phyloP scores from a whole-genome alignment of 179 eudicot genomes.

The Dionaea muscipula region DNA sequence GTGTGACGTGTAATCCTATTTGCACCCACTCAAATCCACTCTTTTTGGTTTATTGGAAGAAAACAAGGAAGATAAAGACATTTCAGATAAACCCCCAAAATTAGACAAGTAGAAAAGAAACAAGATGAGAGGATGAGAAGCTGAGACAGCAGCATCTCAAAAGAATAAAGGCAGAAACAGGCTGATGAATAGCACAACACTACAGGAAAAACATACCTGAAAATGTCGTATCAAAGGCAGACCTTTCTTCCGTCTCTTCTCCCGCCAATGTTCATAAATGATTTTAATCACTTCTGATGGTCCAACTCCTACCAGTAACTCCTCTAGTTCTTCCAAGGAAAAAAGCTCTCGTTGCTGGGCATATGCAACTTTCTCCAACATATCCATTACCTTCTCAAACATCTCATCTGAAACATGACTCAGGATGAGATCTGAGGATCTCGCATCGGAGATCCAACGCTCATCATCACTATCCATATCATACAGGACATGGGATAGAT shows the following conservation, averaged over 20 bases:
- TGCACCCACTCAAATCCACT: too few relatives aligned
- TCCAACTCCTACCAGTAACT: constrained; percentile 38
- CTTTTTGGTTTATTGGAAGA: too few relatives aligned
- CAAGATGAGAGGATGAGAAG: too few relatives aligned
- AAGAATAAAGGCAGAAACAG: too few relatives aligned
- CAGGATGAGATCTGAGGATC: constrained; percentile 14
- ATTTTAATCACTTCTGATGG: constrained; percentile 33
- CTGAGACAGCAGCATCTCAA: too few relatives aligned
- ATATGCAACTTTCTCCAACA: constrained; percentile 72
- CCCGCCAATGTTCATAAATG: constrained; percentile 61
- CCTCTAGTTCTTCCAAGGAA: constrained; percentile 51
- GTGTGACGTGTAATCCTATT: too few relatives aligned
- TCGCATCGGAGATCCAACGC: constrained; percentile 40
- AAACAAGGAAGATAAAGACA: too few relatives aligned
- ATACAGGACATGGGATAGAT: constrained; percentile 54
- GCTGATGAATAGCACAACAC: too few relatives aligned
- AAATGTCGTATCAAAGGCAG: constrained; percentile 78
- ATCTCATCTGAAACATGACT: constrained; percentile 46
- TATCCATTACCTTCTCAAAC: constrained; percentile 74
- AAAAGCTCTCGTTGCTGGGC: constrained; percentile 43
- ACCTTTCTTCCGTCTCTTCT: constrained; percentile 62
- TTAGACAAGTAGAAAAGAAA: too few relatives aligned
- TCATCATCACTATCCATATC: constrained; percentile 99
- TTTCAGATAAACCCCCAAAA: too few relatives aligned
- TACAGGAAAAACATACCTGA: constrained; percentile 39